phyloP scores from a whole-genome alignment of 2,329 filamentous ascomycete species.

The Claviceps pazoutovae region DNA sequence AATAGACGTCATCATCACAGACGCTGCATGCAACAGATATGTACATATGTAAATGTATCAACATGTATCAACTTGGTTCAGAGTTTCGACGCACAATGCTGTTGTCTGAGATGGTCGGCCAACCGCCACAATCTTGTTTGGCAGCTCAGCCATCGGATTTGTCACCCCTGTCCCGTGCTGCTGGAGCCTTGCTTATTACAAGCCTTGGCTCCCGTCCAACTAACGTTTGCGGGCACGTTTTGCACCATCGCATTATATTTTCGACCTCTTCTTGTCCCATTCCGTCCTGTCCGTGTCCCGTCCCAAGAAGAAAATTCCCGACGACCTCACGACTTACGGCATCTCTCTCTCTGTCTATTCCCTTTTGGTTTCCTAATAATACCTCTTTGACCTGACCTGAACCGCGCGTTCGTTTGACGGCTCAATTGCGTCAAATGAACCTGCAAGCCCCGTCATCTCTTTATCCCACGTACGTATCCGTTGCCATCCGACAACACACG shows the following conservation, averaged over 20 bases:
- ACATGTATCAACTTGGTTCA: too few relatives aligned
- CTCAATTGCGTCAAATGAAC: slow-evolving; percentile 87
- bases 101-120: too few relatives aligned
- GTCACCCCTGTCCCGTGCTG: not conserved
- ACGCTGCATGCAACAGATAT: too few relatives aligned
- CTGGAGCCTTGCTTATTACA: not conserved
- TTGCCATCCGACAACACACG: not conserved
- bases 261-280: not conserved
- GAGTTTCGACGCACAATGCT: too few relatives aligned
- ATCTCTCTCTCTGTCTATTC: slow-evolving; percentile 5
- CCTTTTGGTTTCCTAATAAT: slow-evolving; percentile 9
- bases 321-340: not conserved
- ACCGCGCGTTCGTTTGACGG: slow-evolving; percentile 87
- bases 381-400: slow-evolving; percentile 14
- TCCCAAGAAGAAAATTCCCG: not conserved
- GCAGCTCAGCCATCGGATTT: not conserved
- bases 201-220: not conserved
- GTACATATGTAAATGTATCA: too few relatives aligned
- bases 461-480: slow-evolving; percentile 46
- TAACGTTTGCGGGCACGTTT: not conserved
- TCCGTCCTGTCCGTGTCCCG: not conserved
- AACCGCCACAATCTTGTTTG: too few relatives aligned
- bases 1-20: too few relatives aligned
- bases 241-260: not conserved
- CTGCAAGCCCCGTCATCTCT: slow-evolving; percentile 58